Evolutionary conservation across 2,329 filamentous ascomycete species (phyloP).

Genomic region (Cladosporium sp.): DNA sequence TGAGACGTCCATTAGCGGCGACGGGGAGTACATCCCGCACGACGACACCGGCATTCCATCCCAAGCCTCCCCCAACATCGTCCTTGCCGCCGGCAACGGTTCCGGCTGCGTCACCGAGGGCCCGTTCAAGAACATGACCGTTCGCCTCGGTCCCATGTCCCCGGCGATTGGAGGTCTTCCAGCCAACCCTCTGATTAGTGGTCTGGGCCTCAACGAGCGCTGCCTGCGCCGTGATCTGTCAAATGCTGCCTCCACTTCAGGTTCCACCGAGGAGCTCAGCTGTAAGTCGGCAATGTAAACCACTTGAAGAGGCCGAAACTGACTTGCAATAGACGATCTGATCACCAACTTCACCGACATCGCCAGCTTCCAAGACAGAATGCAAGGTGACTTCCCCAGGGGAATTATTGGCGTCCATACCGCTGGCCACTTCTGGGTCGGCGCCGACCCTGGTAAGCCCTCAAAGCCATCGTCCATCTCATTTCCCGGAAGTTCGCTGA

Average conservation of each 20-base stretch:
- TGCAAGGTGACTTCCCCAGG: slow-evolving; percentile 23
- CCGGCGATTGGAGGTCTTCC: slow-evolving; percentile 30
- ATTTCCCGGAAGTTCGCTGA: background rate
- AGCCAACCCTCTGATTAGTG: slow-evolving; percentile 28
- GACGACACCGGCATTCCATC: slow-evolving; percentile 37
- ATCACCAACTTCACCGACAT: slow-evolving; percentile 20
- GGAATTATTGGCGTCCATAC: slow-evolving; percentile 37
- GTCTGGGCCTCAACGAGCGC: slow-evolving; percentile 29
- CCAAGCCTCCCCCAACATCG: slow-evolving; percentile 19
- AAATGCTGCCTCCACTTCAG: slow-evolving; percentile 13
- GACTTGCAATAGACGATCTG: slow-evolving; percentile 11
- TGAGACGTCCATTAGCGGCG: slow-evolving; percentile 37
- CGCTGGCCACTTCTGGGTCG: slow-evolving; percentile 43
- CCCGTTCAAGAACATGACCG: slow-evolving; percentile 45
- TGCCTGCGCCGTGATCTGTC: slow-evolving; percentile 38
- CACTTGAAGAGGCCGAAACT: background rate
- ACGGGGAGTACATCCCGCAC: slow-evolving; percentile 21
- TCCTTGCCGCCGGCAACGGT: slow-evolving; percentile 45
- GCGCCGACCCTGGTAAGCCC: slow-evolving; percentile 36
- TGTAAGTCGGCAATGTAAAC: background rate
- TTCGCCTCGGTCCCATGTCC: slow-evolving; percentile 47
- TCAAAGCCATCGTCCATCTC: slow-evolving; percentile 17
- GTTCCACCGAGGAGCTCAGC: slow-evolving; percentile 17
- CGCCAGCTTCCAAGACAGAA: slow-evolving; percentile 22
- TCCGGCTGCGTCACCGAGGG: slow-evolving; percentile 51